phyloP scores from a whole-genome alignment of 768 basidiomycete genomes.

The Serendipita sp. region DNA sequence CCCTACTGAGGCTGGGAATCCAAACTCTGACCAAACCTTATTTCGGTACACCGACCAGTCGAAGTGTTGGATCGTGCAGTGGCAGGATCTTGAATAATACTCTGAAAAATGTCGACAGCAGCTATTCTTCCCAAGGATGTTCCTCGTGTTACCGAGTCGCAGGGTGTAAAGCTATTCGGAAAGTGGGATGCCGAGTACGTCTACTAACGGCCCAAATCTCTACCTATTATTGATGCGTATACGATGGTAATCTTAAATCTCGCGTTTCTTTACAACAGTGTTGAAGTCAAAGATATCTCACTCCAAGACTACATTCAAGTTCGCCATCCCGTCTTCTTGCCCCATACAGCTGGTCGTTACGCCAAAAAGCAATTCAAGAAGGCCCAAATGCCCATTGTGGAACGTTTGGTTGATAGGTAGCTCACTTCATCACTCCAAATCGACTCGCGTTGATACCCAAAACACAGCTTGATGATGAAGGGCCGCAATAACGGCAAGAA shows the following conservation, averaged over 20 bases:
- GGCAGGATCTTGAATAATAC: background rate
- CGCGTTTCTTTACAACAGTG: constrained; percentile 29
- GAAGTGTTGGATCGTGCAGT: background rate
- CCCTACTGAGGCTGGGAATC: background rate
- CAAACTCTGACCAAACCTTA: background rate
- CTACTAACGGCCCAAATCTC: background rate
- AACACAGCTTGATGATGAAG: constrained; percentile 93
- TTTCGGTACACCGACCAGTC: background rate
- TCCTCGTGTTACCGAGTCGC: constrained; percentile 59
- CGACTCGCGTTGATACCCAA: background rate
- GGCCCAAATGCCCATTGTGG: constrained; percentile 99
- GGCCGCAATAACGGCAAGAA: constrained; percentile 99
- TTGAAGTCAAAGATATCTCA: constrained; percentile 99
- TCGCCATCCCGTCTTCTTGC: constrained; percentile 91
- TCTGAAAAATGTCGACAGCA: constrained; percentile 7
- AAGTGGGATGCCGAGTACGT: constrained; percentile 99
- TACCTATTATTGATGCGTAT: background rate
- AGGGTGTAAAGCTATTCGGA: constrained; percentile 78
- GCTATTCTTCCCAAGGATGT: constrained; percentile 55
- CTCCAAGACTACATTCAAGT: constrained; percentile 99
- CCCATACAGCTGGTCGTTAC: constrained; percentile 98
- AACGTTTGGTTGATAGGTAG: constrained; percentile 93
- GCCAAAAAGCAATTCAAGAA: constrained; percentile 99
- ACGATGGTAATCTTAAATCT: constrained; percentile 1
- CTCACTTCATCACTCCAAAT: constrained; percentile 15